A percentile compares a stretch with the other conserved stretches of the same genome.
Evolutionary conservation across 768 basidiomycete genomes (phyloP).

Genomic region (Cyclocybe aegerita): DNA sequence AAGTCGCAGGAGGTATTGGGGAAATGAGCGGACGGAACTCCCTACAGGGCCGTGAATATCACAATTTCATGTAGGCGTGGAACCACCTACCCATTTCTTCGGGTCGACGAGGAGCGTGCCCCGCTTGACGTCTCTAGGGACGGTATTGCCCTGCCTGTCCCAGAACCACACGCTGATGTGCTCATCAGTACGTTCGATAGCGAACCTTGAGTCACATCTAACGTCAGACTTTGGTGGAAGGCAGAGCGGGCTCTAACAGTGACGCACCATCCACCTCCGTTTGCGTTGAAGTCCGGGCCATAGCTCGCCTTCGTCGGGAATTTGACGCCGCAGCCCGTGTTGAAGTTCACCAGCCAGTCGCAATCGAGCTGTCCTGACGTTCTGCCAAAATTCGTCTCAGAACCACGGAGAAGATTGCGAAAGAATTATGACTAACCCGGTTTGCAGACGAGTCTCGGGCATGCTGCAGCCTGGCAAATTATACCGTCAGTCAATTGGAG

Average conservation of each 20-base stretch:
- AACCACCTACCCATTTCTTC: constrained; percentile 35
- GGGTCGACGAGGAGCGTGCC: constrained; percentile 34
- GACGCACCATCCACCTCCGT: constrained; percentile 60
- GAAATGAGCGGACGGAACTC: constrained; percentile 56
- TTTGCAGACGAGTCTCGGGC: constrained; percentile 34
- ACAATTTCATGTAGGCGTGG: background rate
- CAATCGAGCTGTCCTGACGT: constrained; percentile 39
- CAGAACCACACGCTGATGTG: constrained; percentile 68
- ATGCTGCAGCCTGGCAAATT: constrained; percentile 49
- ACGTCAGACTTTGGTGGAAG: background rate
- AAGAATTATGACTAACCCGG: constrained; percentile 31
- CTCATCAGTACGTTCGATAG: constrained; percentile 46
- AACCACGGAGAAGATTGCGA: background rate
- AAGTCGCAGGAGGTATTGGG: constrained; percentile 63
- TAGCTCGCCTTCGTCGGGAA: constrained; percentile 37
- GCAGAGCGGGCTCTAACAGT: background rate
- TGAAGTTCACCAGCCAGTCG: constrained; percentile 40
- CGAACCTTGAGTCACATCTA: constrained; percentile 38
- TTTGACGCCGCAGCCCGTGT: constrained; percentile 52
- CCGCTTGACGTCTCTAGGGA: constrained; percentile 40
- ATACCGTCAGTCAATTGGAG: background rate
- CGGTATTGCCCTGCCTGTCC: constrained; percentile 38
- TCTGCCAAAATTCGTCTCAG: constrained; percentile 13
- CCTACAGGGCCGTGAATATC: constrained; percentile 30
- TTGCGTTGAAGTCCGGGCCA: constrained; percentile 54